Base-by-base conservation (phyloP, 106 monocot genomes). In the Acorus calamus region DNA sequence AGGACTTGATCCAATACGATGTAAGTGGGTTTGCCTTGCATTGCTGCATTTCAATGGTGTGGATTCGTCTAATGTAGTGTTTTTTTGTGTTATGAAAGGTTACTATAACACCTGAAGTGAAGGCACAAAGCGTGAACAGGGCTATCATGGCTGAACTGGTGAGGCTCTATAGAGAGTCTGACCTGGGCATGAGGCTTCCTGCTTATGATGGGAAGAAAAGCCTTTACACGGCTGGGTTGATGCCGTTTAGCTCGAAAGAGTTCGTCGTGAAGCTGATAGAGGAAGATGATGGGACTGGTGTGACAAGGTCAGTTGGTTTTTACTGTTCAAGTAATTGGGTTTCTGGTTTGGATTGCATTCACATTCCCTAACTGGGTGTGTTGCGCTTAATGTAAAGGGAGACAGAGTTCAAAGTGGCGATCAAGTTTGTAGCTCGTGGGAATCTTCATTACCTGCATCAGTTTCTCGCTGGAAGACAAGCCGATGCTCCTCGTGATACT, bases 1-100 rank as follows among this genome's bases (percentile, higher is more conserved):
- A 94, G 75, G 89, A 90, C 63, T 76, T 94, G 66, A 79, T 66
- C 52, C 94, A 94, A 4, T 94, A 94, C 41, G 94, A 94, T 65
- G 94, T 94, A 65, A 75, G 94, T 71, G 28, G 28, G 28, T 28
- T 28, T 28, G 28, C 28, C 28, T 28, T 28, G 28, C 28, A 28
- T 28, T 28, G 28, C 28, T 28, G 28, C 28, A 28, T 28, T 28
- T 28, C 28, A 28, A 28, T 28, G 28, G 28, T 28, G 28, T 28
- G 28, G 28, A 1, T 28, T 28, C 28, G 28, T 28, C 28, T 28
- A 28, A 28, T 28, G 28, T 28, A 28, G 28, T 28, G 28, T 28
- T 28, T 28, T 28, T 28, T 28, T 28, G 28, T 28, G 28, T 28
- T 28, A 1, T 28, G 28, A 28, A 28, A 28, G 28, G 28, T 28